Percentiles rank a stretch among this genome's conserved stretches.
These are phyloP conservation scores for Xylaria grammica DNA, from an alignment of 495 filamentous ascomycete species.

Conservation along the genomic window DNA sequence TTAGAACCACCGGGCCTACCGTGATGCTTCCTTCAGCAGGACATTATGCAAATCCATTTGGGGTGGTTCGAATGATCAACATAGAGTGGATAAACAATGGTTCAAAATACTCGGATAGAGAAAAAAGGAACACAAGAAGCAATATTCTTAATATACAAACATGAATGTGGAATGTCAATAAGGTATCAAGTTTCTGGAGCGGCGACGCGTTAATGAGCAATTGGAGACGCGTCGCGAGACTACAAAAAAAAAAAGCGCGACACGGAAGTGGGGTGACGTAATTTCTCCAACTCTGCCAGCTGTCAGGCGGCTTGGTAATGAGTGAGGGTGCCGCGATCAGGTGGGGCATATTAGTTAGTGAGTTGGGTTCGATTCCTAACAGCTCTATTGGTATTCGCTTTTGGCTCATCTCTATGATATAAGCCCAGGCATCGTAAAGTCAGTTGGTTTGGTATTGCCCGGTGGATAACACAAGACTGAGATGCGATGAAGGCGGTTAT, in stretches of 20 bases:
- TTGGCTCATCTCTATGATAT: no score
- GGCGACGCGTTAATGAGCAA: constrained; percentile 34
- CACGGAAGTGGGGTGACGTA: constrained; percentile 28
- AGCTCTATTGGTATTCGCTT: no score
- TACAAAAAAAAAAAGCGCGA: background rate
- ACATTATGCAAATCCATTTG: constrained; percentile 9
- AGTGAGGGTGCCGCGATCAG: no score
- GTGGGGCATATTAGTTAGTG: no score
- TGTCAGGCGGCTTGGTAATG: no score
- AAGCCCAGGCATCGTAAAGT: no score
- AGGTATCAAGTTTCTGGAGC: no score
- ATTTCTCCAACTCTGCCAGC: background rate
- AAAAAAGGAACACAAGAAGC: background rate
- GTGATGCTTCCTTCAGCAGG: constrained; percentile 11
- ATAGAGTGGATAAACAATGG: background rate
- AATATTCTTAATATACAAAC: background rate
- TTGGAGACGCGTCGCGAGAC: constrained; percentile 29
- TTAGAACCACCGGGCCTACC: constrained; percentile 5
- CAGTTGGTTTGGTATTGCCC: no score
- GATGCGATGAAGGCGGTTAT: background rate
- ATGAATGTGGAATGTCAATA: no score
- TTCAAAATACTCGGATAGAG: no score
- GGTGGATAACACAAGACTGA: background rate
- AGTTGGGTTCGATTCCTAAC: no score
- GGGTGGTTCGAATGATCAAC: background rate